Percentiles rank a stretch among this genome's conserved stretches.
Conservation (phyloP, 2,329 filamentous ascomycete species). For the Aspergillus felis region DNA sequence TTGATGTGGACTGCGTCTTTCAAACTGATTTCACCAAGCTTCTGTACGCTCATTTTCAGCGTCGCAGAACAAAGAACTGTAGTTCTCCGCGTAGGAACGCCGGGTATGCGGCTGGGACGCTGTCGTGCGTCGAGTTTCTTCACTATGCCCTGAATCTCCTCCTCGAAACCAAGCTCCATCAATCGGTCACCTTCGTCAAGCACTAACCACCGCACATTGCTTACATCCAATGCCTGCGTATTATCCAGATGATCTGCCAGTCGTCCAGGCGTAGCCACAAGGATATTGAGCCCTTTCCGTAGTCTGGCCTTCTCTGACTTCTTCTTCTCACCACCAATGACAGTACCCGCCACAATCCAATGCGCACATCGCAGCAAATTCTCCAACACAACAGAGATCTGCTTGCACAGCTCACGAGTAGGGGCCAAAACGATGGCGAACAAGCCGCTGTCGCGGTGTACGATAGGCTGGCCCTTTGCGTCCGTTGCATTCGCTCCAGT, state of each 20-base stretch:
- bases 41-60: slow-evolving; percentile 96
- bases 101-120: slow-evolving; percentile 59
- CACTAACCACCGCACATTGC: slow-evolving; percentile 87
- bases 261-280: slow-evolving; percentile 90
- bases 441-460: slow-evolving; percentile 80
- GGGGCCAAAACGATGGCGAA: slow-evolving; percentile 94
- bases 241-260: slow-evolving; percentile 89
- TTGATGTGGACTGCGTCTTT: slow-evolving; percentile 88
- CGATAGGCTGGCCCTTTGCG: slow-evolving; percentile 43
- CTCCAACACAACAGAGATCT: slow-evolving; percentile 84
- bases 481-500: slow-evolving; percentile 30
- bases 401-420: slow-evolving; percentile 89
- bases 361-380: slow-evolving; percentile 82
- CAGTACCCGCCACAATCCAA: slow-evolving; percentile 90
- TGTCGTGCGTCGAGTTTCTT: slow-evolving; percentile 67
- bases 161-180: slow-evolving; percentile 97
- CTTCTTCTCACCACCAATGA: slow-evolving; percentile 68
- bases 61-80: slow-evolving; percentile 95
- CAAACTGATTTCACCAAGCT: slow-evolving; percentile 88
- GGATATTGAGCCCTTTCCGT: slow-evolving; percentile 89
- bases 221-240: slow-evolving; percentile 82
- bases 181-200: slow-evolving; percentile 95
- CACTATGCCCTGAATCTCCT: slow-evolving; percentile 86
- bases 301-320: slow-evolving; percentile 88
- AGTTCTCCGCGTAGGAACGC: slow-evolving; percentile 67